These are phyloP conservation scores for Metroxylon sagu DNA, from an alignment of 176 grass and related monocot species.

Conservation along the genomic window DNA sequence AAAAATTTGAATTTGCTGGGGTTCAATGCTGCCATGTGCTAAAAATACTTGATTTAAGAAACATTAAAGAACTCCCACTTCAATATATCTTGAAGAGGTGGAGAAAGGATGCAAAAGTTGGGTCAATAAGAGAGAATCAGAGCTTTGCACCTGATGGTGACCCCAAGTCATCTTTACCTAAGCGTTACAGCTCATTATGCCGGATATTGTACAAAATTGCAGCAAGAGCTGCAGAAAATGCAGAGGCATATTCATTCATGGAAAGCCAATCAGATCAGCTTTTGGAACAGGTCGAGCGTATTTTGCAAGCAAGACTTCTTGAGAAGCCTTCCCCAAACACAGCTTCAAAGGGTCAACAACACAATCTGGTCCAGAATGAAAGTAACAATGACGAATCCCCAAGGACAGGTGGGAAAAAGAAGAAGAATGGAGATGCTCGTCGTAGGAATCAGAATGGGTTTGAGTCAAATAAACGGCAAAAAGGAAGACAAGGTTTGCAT, in stretches of 20 bases:
- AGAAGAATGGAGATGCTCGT: slow-evolving; percentile 39
- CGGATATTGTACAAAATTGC: slow-evolving; percentile 62
- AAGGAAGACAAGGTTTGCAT: slow-evolving; percentile 44
- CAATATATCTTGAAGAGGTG: slow-evolving; percentile 84
- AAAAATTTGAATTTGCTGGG: slow-evolving; percentile 63
- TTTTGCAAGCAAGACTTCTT: slow-evolving; percentile 72
- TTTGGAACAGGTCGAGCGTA: slow-evolving; percentile 67
- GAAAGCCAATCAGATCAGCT: slow-evolving; percentile 65
- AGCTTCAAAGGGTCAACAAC: slow-evolving; percentile 43
- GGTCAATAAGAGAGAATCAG: slow-evolving; percentile 40
- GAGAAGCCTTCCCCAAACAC: slow-evolving; percentile 49
- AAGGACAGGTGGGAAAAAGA: slow-evolving; percentile 50
- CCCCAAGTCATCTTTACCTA: slow-evolving; percentile 48
- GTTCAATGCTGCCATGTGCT: slow-evolving; percentile 68
- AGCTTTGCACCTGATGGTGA: slow-evolving; percentile 45
- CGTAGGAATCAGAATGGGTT: slow-evolving; percentile 35
- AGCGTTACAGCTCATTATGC: slow-evolving; percentile 39
- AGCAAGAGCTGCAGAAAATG: slow-evolving; percentile 47
- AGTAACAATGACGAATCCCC: slow-evolving; percentile 32
- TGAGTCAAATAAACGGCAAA: slow-evolving; percentile 59
- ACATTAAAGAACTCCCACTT: slow-evolving; percentile 77
- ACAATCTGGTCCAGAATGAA: slow-evolving; percentile 48
- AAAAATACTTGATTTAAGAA: slow-evolving; percentile 72
- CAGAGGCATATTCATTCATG: slow-evolving; percentile 63
- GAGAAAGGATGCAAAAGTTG: slow-evolving; percentile 69